Base-by-base conservation (phyloP, 2,329 filamentous ascomycete genomes). In the Emergomyces africanus region DNA sequence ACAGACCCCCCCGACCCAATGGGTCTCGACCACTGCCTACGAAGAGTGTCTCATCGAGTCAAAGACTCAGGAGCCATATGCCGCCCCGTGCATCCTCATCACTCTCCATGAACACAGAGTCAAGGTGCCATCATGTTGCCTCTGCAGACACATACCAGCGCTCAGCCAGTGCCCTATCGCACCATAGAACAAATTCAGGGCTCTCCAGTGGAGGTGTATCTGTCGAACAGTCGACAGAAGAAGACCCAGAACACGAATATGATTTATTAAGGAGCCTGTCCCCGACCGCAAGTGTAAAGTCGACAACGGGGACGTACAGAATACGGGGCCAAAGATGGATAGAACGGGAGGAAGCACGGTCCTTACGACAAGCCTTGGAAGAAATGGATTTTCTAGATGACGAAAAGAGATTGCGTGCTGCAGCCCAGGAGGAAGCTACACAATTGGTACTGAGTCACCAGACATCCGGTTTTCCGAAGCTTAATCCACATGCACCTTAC, bases 391-490 rank as follows among this genome's bases (percentile, higher is more conserved):
- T 83, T 25, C 72, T 81, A 28, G 77, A 82, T 49, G 83, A 85
- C 57, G 72, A 76, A 64, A 61, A 67, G 25, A 75, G 74, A 57
- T 66, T 86, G 28, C 81, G 83, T 64, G 69, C 74, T 33, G 79
- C 80, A 12, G 83, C 83, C 15, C 81, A 83, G 65, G 78, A 83
- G 57, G 83, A 86, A 68, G 83, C 83, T 14, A 80, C 81, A 0
- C 81, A 85, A 64, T 72, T 86, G 41, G 83, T 86, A n/a, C 82
- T 79, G 78, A 81, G 81, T 66, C 83, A 86, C 67, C 78, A 78
- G 63, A 80, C 82, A 63, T 78, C 81, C 14, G 75, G 77, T 6
- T 71, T 78, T 33, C 72, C 77, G 1, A 75, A 72, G 50, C 75
- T 74, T 56, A 79, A 79, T 61, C 77, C 80, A 18, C 72, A 77